A percentile compares a stretch with the other conserved stretches of the same genome.
Conservation (phyloP, 805 yeast species). For the Saccharomycopsis javanensis region DNA sequence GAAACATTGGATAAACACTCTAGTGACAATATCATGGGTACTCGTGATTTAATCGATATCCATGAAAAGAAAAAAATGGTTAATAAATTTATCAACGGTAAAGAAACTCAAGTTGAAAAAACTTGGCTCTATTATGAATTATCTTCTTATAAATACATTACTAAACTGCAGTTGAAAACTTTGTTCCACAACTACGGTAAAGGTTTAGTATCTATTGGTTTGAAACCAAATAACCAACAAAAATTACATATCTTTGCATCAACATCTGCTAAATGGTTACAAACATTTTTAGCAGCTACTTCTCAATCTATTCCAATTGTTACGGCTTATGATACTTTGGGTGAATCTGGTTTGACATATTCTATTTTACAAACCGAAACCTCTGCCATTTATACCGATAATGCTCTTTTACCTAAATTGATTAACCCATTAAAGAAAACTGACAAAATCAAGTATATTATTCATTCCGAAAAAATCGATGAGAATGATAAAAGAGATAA, state of each 20-base stretch:
- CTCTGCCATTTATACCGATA: conserved; percentile 75
- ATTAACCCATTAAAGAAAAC: conserved; percentile 64
- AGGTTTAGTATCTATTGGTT: conserved; percentile 68
- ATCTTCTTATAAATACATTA: conserved; percentile 57
- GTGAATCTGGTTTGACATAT: conserved; percentile 79
- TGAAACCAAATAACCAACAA: conserved; percentile 49
- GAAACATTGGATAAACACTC: conserved; percentile 55
- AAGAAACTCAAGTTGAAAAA: conserved; percentile 61
- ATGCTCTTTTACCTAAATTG: conserved; percentile 55
- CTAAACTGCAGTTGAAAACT: conserved; percentile 46
- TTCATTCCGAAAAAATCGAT: conserved; percentile 57
- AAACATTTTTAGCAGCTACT: conserved; percentile 67
- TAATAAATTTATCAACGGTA: conserved; percentile 70
- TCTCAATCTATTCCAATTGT: conserved; percentile 79
- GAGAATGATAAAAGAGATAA: conserved; percentile 51
- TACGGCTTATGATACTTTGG: conserved; percentile 93
- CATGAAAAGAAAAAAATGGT: conserved; percentile 70
- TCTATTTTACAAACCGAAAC: conserved; percentile 79
- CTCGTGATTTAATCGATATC: conserved; percentile 66
- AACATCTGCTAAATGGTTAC: conserved; percentile 88
- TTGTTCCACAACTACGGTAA: conserved; percentile 50
- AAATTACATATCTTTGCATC: conserved; percentile 78
- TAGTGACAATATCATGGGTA: conserved; percentile 51
- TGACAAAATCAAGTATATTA: conserved; percentile 50
- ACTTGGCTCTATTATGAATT: conserved; percentile 82